phyloP scores from a whole-genome alignment of 129 eudicot genomes.

The Centella asiatica region DNA sequence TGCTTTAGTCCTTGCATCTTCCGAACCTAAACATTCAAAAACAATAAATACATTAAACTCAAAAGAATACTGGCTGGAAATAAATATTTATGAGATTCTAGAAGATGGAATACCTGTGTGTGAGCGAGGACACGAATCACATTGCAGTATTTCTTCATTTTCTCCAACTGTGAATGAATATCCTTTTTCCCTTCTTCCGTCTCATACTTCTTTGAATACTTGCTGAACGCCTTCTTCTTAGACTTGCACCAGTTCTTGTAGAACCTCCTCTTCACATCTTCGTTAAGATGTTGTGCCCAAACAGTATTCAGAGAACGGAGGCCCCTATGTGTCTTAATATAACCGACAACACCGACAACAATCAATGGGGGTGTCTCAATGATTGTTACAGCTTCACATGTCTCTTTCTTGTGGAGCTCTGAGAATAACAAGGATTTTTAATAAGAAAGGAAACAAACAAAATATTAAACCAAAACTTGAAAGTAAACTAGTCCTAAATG shows the following conservation, averaged over 20 bases:
- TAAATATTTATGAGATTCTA: background rate
- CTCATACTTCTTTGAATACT: constrained; percentile 37
- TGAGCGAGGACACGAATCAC: constrained; percentile 61
- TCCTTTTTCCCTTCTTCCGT: constrained; percentile 42
- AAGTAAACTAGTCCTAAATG: too few species aligned
- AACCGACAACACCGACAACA: constrained; percentile 54
- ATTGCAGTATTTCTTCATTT: constrained; percentile 52
- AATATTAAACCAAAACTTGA: background rate
- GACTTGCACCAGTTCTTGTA: constrained; percentile 62
- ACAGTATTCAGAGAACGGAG: constrained; percentile 44
- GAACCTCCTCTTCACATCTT: constrained; percentile 48
- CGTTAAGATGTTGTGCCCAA: constrained; percentile 64
- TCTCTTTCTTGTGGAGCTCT: constrained; percentile 66
- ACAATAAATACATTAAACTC: background rate
- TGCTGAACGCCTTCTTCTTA: constrained; percentile 44
- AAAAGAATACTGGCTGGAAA: background rate
- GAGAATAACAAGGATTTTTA: background rate
- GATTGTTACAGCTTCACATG: constrained; percentile 58
- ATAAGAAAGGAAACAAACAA: background rate
- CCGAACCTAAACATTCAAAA: constrained; percentile 26
- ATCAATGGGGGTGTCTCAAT: constrained; percentile 56
- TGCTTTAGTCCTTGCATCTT: constrained; percentile 63
- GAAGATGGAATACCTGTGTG: constrained; percentile 32
- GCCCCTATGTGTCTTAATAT: constrained; percentile 57
- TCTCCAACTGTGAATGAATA: constrained; percentile 39